Conservation (phyloP, 257 asterid genomes). For the Solanum sitiens region DNA sequence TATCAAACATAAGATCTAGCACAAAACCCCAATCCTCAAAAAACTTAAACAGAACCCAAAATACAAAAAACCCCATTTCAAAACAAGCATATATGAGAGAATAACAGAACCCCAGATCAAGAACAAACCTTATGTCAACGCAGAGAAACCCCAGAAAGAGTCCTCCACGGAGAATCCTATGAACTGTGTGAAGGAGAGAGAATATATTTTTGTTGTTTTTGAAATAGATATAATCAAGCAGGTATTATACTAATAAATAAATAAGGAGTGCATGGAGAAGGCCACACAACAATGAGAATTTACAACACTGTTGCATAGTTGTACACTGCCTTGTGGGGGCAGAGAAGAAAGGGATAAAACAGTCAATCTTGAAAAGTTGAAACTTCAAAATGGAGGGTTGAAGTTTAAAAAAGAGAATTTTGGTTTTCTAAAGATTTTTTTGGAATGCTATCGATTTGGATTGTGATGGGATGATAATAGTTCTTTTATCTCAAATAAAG, state of each 20-base stretch:
- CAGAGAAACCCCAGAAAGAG: background rate
- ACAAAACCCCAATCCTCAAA: background rate
- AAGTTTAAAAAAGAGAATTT: background rate
- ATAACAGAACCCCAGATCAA: background rate
- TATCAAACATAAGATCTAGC: background rate
- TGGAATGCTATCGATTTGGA: background rate
- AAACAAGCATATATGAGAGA: background rate
- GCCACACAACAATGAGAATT: background rate
- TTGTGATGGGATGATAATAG: no score
- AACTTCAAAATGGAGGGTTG: background rate
- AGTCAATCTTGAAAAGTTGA: background rate
- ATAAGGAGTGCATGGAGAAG: background rate
- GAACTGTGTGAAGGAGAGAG: background rate
- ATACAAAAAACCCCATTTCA: background rate
- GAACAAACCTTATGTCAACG: conserved; percentile 3
- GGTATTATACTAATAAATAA: background rate
- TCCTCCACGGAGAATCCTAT: background rate
- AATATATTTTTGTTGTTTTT: background rate
- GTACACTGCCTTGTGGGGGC: background rate
- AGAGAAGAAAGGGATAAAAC: background rate
- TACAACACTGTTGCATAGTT: background rate
- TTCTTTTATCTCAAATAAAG: no score
- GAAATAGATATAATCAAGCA: background rate
- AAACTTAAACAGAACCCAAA: background rate
- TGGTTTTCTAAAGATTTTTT: background rate